phyloP scores from a whole-genome alignment of 1,284 basidiomycete species.

The Sporisorium iseilematis-ciliati region DNA sequence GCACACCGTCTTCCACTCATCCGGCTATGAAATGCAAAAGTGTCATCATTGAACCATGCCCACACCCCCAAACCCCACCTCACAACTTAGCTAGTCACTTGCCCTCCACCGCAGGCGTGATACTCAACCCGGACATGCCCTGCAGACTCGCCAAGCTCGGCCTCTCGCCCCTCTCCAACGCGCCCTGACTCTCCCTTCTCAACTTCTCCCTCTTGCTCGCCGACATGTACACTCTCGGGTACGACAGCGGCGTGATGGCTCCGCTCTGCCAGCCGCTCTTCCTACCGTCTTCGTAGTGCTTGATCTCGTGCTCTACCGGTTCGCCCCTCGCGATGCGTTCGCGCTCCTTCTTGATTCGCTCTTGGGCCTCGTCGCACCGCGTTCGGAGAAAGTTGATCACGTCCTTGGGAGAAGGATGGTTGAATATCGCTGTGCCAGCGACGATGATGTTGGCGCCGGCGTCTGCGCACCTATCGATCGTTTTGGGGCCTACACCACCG shows the following conservation, averaged over 20 bases:
- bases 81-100: conserved; percentile 34
- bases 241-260: conserved; percentile 48
- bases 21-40: neutral
- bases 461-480: conserved; percentile 87
- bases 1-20: no score
- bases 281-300: conserved; percentile 55
- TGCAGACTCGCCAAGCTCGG: conserved; percentile 38
- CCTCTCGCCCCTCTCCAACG: conserved; percentile 44
- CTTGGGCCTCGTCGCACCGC: conserved; percentile 66
- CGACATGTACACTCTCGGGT: conserved; percentile 56
- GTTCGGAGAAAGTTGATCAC: conserved; percentile 63
- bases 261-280: conserved; percentile 38
- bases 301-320: conserved; percentile 44
- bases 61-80: no score
- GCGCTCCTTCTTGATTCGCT: conserved; percentile 62
- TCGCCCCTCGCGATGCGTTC: conserved; percentile 60
- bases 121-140: conserved; percentile 34
- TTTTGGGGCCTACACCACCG: conserved; percentile 93
- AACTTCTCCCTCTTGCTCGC: conserved; percentile 48
- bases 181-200: conserved; percentile 47
- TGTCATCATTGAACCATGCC: neutral
- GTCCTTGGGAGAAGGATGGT: conserved; percentile 79
- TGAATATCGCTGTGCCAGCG: conserved; percentile 95
- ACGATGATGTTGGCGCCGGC: conserved; percentile 93
- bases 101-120: conserved; percentile 47